Conservation (phyloP, 306 rosid species). For the Cicer bijugum region DNA sequence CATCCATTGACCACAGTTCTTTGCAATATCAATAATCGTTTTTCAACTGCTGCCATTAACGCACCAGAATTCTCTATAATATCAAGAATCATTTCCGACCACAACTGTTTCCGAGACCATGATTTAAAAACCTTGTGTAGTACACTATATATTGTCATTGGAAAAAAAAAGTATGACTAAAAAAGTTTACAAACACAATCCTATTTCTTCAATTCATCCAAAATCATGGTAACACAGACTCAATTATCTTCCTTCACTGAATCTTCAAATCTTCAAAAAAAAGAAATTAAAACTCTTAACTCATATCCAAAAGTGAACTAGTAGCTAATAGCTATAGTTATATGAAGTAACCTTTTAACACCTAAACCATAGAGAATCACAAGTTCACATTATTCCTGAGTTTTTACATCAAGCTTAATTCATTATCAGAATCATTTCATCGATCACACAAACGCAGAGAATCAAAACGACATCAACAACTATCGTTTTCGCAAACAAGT, state of each 20-base stretch:
- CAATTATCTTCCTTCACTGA: neutral
- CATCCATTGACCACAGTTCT: neutral
- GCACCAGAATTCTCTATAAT: neutral
- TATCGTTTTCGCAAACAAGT: neutral
- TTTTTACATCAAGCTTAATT: slow-evolving; percentile 5
- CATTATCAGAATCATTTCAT: slow-evolving; percentile 9
- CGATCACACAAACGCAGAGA: slow-evolving; percentile 6
- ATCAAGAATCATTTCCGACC: neutral
- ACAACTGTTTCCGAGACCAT: neutral
- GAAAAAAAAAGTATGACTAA: neutral
- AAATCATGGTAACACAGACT: slow-evolving; percentile 10
- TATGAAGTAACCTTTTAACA: slow-evolving; percentile 16
- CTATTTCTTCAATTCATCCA: slow-evolving; percentile 20
- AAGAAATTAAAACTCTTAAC: neutral
- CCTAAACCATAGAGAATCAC: slow-evolving; percentile 27
- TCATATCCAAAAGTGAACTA: slow-evolving; percentile 12
- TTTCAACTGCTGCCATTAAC: neutral
- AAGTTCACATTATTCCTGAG: neutral
- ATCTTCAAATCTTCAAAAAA: neutral
- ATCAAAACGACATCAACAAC: slow-evolving; percentile 8
- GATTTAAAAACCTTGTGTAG: neutral
- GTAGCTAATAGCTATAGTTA: neutral
- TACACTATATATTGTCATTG: slow-evolving; percentile 21
- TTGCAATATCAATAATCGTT: neutral
- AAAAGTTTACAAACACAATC: slow-evolving; percentile 10